These are phyloP conservation scores for Boletus sp. DNA, from an alignment of 768 basidiomycete genomes.

Conservation along the genomic window DNA sequence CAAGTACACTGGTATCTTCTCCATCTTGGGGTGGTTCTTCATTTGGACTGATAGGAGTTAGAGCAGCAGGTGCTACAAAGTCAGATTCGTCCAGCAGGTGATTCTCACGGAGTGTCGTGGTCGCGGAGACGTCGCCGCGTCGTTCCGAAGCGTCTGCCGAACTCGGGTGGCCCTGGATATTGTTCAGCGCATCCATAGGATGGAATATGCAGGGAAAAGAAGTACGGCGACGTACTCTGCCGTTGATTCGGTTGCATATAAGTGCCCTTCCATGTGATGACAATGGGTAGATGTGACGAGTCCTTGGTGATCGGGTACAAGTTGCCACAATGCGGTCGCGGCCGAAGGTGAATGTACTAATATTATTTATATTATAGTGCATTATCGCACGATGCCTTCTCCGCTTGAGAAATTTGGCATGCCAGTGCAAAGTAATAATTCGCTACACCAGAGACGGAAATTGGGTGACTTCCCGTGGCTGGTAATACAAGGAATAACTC, in stretches of 20 bases:
- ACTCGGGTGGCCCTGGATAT: not conserved
- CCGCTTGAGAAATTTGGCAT: too few species aligned
- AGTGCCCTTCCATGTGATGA: slow-evolving; percentile 2
- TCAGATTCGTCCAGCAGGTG: not conserved
- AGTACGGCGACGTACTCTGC: too few species aligned
- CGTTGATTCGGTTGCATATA: not conserved
- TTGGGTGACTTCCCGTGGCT: too few species aligned
- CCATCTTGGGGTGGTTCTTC: not conserved
- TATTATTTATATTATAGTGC: too few species aligned
- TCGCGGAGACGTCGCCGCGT: slow-evolving; percentile 3
- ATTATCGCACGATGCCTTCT: too few species aligned
- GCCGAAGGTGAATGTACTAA: too few species aligned
- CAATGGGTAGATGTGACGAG: not conserved
- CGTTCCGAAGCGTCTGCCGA: not conserved
- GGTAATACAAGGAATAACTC: too few species aligned
- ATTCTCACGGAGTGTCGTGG: slow-evolving; percentile 8
- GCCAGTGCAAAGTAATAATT: too few species aligned
- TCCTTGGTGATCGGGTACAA: too few species aligned
- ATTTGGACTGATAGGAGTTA: not conserved
- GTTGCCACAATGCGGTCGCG: too few species aligned
- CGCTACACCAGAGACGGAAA: too few species aligned
- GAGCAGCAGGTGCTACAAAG: not conserved
- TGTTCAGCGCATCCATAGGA: not conserved
- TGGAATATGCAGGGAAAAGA: not conserved
- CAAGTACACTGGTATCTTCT: slow-evolving; percentile 4